phyloP scores from a whole-genome alignment of 495 filamentous ascomycete species.

The Peziza echinospora region DNA sequence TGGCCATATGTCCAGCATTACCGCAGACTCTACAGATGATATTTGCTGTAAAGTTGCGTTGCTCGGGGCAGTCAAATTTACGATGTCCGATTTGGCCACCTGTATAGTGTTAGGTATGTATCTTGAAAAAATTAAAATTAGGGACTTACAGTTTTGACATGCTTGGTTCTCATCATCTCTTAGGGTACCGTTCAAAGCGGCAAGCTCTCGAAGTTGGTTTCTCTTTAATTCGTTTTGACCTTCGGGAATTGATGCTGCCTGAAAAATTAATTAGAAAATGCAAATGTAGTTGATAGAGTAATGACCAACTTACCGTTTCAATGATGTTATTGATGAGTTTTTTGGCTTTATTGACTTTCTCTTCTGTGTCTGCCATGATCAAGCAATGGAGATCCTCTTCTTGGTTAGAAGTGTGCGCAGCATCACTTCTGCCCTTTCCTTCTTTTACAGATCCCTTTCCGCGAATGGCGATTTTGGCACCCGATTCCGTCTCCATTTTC shows the following conservation, averaged over 20 bases:
- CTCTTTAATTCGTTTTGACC: conserved; percentile 62
- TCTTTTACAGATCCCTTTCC: conserved; percentile 74
- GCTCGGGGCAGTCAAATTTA: conserved; percentile 96
- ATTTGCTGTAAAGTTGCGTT: conserved; percentile 91
- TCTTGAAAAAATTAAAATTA: neutral
- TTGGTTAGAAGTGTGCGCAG: conserved; percentile 64
- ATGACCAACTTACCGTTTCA: conserved; percentile 38
- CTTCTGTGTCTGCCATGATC: conserved; percentile 66
- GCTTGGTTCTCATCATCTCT: conserved; percentile 86
- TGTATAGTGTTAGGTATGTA: conserved; percentile 15
- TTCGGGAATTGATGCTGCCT: conserved; percentile 64
- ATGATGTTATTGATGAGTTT: conserved; percentile 60
- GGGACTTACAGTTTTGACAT: conserved; percentile 78
- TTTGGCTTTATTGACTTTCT: conserved; percentile 65
- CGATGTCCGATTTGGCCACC: conserved; percentile 93
- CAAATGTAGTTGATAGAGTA: conserved; percentile 2
- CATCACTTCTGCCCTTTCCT: conserved; percentile 59
- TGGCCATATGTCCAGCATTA: conserved; percentile 79
- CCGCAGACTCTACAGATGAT: conserved; percentile 99
- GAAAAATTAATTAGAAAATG: too few species aligned
- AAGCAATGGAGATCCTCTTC: conserved; percentile 67
- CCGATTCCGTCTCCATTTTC: conserved; percentile 62
- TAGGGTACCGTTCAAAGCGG: conserved; percentile 60
- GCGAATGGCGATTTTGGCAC: conserved; percentile 61
- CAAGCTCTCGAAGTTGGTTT: conserved; percentile 61